Evolutionary conservation across 768 basidiomycete species (phyloP).

Genomic region (Tulasnella sp.): DNA sequence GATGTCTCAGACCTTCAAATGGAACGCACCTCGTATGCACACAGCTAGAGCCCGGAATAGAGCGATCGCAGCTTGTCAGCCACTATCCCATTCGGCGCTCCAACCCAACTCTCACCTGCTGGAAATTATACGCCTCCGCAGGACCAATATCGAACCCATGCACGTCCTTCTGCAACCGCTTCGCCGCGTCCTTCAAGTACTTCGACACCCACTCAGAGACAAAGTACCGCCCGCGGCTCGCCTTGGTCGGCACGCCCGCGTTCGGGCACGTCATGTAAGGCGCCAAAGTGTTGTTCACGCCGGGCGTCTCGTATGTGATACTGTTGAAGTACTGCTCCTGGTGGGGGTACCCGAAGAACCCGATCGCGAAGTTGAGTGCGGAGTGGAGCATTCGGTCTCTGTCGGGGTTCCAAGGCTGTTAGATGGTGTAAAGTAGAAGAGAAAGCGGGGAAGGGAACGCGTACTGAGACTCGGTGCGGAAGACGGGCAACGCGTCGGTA

Average conservation of each 20-base stretch:
- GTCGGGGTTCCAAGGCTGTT: not conserved
- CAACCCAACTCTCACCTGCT: conserved; percentile 32
- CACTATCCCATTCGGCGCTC: not conserved
- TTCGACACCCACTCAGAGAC: conserved; percentile 52
- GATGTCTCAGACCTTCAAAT: not conserved
- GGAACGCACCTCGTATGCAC: conserved; percentile 69
- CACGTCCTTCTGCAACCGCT: conserved; percentile 47
- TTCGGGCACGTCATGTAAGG: conserved; percentile 80
- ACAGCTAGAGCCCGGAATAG: conserved; percentile 32
- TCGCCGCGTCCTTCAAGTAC: conserved; percentile 57
- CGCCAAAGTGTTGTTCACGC: conserved; percentile 68
- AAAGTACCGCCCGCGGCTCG: conserved; percentile 47
- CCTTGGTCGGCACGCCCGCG: conserved; percentile 34
- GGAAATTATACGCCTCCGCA: conserved; percentile 65
- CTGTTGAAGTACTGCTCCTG: conserved; percentile 24
- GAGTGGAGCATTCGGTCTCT: conserved; percentile 50
- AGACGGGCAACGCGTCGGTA: conserved; percentile 27
- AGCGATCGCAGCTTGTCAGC: not conserved
- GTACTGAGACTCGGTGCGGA: conserved; percentile 28
- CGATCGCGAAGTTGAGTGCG: conserved; percentile 32
- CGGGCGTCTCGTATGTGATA: conserved; percentile 27
- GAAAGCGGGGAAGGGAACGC: not conserved
- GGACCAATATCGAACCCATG: conserved; percentile 49
- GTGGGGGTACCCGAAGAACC: conserved; percentile 28
- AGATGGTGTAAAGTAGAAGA: not conserved